A percentile compares a stretch with the other conserved stretches of the same genome.
Evolutionary conservation across 306 rosid genomes (phyloP).

Genomic region (Clitoria ternatea): DNA sequence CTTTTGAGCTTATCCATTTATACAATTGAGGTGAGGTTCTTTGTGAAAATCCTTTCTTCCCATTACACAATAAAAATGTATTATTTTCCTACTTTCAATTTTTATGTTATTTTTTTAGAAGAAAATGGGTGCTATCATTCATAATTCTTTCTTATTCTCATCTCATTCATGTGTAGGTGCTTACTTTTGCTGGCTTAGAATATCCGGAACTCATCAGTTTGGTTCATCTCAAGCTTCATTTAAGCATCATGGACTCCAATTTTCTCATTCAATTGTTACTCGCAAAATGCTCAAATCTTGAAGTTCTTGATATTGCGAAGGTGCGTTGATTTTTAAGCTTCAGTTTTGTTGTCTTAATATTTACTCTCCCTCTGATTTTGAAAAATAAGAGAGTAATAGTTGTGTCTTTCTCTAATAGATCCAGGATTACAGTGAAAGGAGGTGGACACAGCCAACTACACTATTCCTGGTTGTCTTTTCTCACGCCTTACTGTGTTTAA

Average conservation of each 20-base stretch:
- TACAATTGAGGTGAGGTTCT: neutral
- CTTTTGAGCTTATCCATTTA: neutral
- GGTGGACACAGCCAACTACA: neutral
- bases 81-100: neutral
- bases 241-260: neutral
- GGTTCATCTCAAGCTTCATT: neutral
- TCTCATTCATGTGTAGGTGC: neutral
- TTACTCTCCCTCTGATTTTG: neutral
- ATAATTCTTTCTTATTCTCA: neutral
- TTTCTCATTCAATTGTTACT: neutral
- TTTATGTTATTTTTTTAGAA: neutral
- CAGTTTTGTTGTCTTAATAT: neutral
- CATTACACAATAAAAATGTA: neutral
- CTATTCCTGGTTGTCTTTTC: neutral
- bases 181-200: neutral
- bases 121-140: neutral
- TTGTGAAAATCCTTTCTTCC: neutral
- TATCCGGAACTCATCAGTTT: constrained; percentile 15
- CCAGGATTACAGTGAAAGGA: neutral
- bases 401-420: neutral
- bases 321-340: neutral
- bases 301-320: neutral
- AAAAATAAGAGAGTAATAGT: no score
- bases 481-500: neutral
- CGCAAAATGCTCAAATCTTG: neutral